Evolutionary conservation across 176 grass and related monocot genomes (phyloP).

Genomic region (Avena sativa): DNA sequence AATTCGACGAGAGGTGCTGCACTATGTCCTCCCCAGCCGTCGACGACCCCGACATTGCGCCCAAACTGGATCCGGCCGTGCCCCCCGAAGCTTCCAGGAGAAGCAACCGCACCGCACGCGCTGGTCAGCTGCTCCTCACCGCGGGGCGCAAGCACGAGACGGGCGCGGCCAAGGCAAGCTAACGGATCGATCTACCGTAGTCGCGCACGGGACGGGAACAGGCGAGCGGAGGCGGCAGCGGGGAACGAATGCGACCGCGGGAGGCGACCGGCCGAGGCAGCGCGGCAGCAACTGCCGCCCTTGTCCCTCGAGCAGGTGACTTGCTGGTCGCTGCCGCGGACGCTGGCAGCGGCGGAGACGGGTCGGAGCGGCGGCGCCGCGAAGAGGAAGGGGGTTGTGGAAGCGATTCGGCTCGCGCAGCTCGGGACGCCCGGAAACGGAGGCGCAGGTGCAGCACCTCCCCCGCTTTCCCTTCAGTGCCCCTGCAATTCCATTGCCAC

Average conservation of each 20-base stretch:
- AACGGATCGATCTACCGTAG: slow-evolving; percentile 37
- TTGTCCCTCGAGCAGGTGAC: slow-evolving; percentile 26
- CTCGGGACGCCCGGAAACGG: slow-evolving; percentile 44
- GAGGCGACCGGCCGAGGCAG: slow-evolving; percentile 12
- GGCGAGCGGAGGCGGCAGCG: background rate
- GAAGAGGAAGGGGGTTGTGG: background rate
- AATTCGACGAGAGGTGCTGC: slow-evolving; percentile 92
- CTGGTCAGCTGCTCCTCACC: slow-evolving; percentile 5
- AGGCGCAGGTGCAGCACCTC: slow-evolving; percentile 48
- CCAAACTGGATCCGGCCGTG: slow-evolving; percentile 36
- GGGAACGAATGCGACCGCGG: slow-evolving; percentile 28
- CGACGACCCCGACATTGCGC: slow-evolving; percentile 47
- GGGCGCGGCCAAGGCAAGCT: background rate
- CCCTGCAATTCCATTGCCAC: slow-evolving; percentile 51
- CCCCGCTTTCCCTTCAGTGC: slow-evolving; percentile 22
- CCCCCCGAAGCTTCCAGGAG: slow-evolving; percentile 38
- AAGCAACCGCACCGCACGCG: slow-evolving; percentile 39
- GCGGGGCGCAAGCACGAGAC: slow-evolving; percentile 10
- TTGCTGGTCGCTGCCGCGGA: slow-evolving; percentile 3
- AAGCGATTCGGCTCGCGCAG: slow-evolving; percentile 26
- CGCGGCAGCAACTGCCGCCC: slow-evolving; percentile 9
- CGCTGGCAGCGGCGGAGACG: background rate
- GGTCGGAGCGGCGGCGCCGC: slow-evolving; percentile 7
- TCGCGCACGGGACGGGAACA: background rate
- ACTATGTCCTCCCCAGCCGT: slow-evolving; percentile 92